Conservation (phyloP, 106 monocot species). For the Iris macrosiphon region DNA sequence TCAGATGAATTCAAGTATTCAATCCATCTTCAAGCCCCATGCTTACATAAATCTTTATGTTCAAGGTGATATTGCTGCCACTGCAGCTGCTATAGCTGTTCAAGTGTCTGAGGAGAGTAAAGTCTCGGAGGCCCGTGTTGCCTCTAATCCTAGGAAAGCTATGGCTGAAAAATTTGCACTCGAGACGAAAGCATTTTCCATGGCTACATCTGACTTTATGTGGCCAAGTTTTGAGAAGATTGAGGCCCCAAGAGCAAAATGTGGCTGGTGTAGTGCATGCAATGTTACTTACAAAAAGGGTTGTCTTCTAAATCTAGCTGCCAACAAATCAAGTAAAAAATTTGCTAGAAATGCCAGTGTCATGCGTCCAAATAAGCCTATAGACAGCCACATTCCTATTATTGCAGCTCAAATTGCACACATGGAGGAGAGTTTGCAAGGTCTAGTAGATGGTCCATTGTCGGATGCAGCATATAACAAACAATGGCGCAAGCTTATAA, state of each 20-base stretch:
- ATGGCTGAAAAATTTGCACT: slow-evolving; percentile 34
- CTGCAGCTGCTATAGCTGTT: slow-evolving; percentile 71
- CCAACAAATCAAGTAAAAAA: slow-evolving; percentile 46
- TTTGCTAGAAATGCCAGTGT: slow-evolving; percentile 33
- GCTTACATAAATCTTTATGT: slow-evolving; percentile 74
- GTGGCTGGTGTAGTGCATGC: slow-evolving; percentile 95
- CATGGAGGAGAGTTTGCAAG: slow-evolving; percentile 76
- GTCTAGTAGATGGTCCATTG: slow-evolving; percentile 52
- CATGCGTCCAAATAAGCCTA: slow-evolving; percentile 30
- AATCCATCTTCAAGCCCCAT: slow-evolving; percentile 41
- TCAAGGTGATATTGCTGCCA: slow-evolving; percentile 81
- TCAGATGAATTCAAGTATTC: slow-evolving; percentile 1
- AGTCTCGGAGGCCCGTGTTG: slow-evolving; percentile 22
- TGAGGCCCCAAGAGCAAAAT: slow-evolving; percentile 83
- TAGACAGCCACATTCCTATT: slow-evolving; percentile 37
- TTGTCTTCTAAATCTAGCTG: slow-evolving; percentile 72
- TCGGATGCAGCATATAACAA: slow-evolving; percentile 35
- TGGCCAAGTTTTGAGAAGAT: slow-evolving; percentile 83
- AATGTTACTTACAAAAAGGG: slow-evolving; percentile 65
- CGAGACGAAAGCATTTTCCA: slow-evolving; percentile 88
- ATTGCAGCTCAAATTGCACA: slow-evolving; percentile 62
- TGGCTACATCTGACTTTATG: slow-evolving; percentile 44
- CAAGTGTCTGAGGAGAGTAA: slow-evolving; percentile 48
- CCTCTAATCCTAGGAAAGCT: slow-evolving; percentile 42
- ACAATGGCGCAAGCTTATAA: slow-evolving; percentile 48